Conservation (phyloP, 148 eudicot species). For the Camellia sinensis region DNA sequence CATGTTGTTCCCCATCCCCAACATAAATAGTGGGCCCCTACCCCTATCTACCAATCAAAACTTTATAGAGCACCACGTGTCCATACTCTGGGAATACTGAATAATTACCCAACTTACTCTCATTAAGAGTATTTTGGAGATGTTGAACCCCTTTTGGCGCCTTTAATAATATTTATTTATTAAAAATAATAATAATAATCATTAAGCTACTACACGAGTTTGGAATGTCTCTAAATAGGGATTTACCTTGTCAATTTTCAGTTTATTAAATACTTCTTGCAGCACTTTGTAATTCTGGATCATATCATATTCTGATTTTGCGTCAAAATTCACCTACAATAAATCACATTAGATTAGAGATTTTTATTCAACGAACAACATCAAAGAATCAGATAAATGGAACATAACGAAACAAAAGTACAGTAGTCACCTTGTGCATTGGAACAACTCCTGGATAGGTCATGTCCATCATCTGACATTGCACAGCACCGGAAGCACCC, state of each 20-base stretch:
- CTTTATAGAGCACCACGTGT: no score
- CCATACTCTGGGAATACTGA: no score
- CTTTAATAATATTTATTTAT: no score
- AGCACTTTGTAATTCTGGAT: conserved; percentile 96
- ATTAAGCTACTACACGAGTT: background rate
- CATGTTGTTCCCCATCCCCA: no score
- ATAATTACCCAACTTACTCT: no score
- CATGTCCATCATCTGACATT: conserved; percentile 97
- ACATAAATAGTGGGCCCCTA: no score
- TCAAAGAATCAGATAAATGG: background rate
- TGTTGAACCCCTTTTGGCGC: no score
- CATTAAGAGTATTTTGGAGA: no score
- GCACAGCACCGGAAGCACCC: conserved; percentile 98
- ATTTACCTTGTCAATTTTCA: conserved; percentile 79
- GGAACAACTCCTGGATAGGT: conserved; percentile 81
- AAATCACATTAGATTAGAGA: conserved; percentile 18
- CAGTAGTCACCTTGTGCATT: conserved; percentile 73
- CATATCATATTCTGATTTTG: conserved; percentile 85
- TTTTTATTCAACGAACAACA: background rate
- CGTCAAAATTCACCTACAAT: conserved; percentile 83
- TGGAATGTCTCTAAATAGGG: background rate
- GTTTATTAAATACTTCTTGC: conserved; percentile 88
- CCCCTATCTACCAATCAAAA: no score
- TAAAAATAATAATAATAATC: background rate
- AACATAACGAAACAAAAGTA: background rate